Conservation (phyloP, 2,329 filamentous ascomycete genomes). For the Apiospora saccharicola region DNA sequence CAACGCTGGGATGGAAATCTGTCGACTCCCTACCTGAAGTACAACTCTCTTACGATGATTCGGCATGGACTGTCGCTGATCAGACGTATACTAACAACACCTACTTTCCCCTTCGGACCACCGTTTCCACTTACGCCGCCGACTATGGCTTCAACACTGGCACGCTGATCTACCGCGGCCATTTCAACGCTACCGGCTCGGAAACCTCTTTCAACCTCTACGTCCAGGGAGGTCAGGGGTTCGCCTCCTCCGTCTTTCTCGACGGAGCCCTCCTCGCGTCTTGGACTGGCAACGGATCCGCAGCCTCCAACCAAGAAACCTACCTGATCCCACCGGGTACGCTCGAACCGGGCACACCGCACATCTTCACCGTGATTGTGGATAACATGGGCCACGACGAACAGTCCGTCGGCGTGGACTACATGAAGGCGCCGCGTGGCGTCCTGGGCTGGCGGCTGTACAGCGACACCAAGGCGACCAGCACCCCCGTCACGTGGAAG, state of each 20-base stretch:
- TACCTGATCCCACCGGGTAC: not conserved
- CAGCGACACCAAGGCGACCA: slow-evolving; percentile 29
- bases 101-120: slow-evolving; percentile 51
- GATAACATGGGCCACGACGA: slow-evolving; percentile 78
- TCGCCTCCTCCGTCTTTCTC: slow-evolving; percentile 73
- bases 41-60: slow-evolving; percentile 70
- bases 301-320: slow-evolving; percentile 44
- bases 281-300: slow-evolving; percentile 31
- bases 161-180: slow-evolving; percentile 72
- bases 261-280: slow-evolving; percentile 68
- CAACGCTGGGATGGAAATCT: slow-evolving; percentile 70
- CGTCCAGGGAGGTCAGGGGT: slow-evolving; percentile 73
- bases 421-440: slow-evolving; percentile 70
- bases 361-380: slow-evolving; percentile 73
- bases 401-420: slow-evolving; percentile 61
- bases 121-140: slow-evolving; percentile 47
- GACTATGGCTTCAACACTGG: slow-evolving; percentile 81
- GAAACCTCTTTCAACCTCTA: slow-evolving; percentile 64
- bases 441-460: slow-evolving; percentile 66
- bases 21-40: slow-evolving; percentile 77
- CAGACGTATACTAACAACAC: slow-evolving; percentile 67
- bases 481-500: slow-evolving; percentile 62
- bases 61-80: slow-evolving; percentile 68
- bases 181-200: slow-evolving; percentile 70
- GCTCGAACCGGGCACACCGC: slow-evolving; percentile 57